These are phyloP conservation scores for Claviceps digitariae DNA, from an alignment of 2,329 filamentous ascomycete species.

Conservation along the genomic window DNA sequence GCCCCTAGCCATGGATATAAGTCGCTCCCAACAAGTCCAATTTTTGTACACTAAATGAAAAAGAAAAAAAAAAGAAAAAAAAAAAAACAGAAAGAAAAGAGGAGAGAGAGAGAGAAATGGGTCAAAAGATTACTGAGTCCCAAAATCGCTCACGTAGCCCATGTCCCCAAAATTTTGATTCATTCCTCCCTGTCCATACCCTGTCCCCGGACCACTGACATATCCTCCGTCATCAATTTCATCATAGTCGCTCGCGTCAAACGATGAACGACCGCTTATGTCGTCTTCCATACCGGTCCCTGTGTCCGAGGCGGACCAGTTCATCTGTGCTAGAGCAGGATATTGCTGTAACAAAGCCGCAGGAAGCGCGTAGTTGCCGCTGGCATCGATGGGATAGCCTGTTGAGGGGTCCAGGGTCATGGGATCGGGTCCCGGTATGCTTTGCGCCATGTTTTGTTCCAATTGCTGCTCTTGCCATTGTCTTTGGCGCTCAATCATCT, in stretches of 20 bases:
- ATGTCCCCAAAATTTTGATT: constrained; percentile 39
- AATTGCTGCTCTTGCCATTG: constrained; percentile 60
- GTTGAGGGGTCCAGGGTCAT: constrained; percentile 48
- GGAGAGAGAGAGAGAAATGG: neutral
- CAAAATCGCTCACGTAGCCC: constrained; percentile 39
- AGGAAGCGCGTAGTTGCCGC: constrained; percentile 57
- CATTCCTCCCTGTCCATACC: constrained; percentile 43
- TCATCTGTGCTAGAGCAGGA: constrained; percentile 78
- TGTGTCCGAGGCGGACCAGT: constrained; percentile 58
- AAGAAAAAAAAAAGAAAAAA: neutral
- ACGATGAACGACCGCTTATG: constrained; percentile 65
- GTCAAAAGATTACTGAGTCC: constrained; percentile 21
- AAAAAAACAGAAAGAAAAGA: neutral
- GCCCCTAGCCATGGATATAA: neutral
- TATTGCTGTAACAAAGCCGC: constrained; percentile 84
- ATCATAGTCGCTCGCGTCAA: constrained; percentile 68
- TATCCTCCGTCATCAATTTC: constrained; percentile 60
- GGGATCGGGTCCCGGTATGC: constrained; percentile 38
- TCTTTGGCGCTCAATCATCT: constrained; percentile 69
- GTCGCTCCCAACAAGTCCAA: neutral
- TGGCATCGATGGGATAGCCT: constrained; percentile 42
- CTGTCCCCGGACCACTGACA: constrained; percentile 47
- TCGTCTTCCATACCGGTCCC: constrained; percentile 62
- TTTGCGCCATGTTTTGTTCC: constrained; percentile 50
- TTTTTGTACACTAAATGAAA: neutral